These are phyloP conservation scores for Ceratobasidium sp. DNA, from an alignment of 1,284 basidiomycete genomes.

Conservation along the genomic window DNA sequence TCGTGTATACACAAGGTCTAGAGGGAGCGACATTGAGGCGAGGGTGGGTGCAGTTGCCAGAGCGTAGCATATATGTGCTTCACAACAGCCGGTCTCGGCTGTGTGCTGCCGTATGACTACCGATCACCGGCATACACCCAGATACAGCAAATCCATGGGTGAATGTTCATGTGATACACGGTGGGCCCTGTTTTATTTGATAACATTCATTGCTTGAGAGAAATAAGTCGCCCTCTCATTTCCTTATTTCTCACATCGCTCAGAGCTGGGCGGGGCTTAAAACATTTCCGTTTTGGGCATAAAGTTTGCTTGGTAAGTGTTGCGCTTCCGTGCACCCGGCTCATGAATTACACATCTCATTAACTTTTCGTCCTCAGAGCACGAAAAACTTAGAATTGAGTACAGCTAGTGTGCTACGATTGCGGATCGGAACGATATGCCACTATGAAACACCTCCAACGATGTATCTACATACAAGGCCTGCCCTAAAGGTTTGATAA, in stretches of 20 bases:
- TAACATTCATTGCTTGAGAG: background rate
- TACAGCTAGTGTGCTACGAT: background rate
- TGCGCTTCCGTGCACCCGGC: background rate
- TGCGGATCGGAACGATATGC: slow-evolving; percentile 13
- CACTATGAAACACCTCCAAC: slow-evolving; percentile 6
- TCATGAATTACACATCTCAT: background rate
- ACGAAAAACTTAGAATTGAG: background rate
- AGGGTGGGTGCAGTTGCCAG: no score
- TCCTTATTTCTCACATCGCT: background rate
- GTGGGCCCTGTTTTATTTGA: background rate
- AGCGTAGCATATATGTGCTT: no score
- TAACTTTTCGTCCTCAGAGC: background rate
- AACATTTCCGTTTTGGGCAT: background rate
- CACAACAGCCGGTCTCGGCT: no score
- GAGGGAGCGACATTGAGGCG: no score
- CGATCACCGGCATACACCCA: background rate
- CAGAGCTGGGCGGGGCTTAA: background rate
- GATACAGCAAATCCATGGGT: background rate
- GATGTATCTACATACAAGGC: background rate
- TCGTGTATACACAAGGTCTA: no score
- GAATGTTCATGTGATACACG: no score
- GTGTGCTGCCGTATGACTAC: no score
- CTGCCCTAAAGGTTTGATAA: slow-evolving; percentile 19
- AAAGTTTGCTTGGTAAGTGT: background rate
- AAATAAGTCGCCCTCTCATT: background rate